Percentiles rank a stretch among this genome's conserved stretches.
Evolutionary conservation across 495 filamentous ascomycete species (phyloP).

Genomic region (Aspergillus cavernicola): DNA sequence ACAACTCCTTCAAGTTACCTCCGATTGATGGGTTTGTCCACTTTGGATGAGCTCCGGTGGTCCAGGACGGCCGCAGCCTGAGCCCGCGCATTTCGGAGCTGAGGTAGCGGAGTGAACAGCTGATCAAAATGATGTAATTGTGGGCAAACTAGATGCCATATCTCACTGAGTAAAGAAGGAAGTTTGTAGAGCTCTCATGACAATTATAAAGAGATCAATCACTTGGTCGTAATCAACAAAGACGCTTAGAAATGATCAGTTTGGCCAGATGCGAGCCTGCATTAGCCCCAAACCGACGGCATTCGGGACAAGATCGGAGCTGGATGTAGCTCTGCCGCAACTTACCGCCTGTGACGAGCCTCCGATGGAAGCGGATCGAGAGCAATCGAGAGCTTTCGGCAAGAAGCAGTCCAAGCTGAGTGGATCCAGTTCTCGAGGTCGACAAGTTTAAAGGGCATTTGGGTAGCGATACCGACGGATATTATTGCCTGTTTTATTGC

Average conservation of each 20-base stretch:
- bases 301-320: slow-evolving; percentile 20
- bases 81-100: slow-evolving; percentile 41
- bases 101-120: slow-evolving; percentile 21
- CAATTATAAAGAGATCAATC: slow-evolving; percentile 1
- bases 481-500: background rate
- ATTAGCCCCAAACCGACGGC: slow-evolving; percentile 9
- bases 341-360: slow-evolving; percentile 25
- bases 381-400: slow-evolving; percentile 39
- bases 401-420: background rate
- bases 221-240: background rate
- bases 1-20: slow-evolving; percentile 19
- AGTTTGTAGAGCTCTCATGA: slow-evolving; percentile 9
- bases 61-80: slow-evolving; percentile 36
- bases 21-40: slow-evolving; percentile 20
- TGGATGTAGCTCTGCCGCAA: slow-evolving; percentile 29
- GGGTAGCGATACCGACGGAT: background rate
- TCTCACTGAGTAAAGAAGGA: slow-evolving; percentile 19
- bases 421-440: background rate
- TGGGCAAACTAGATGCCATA: slow-evolving; percentile 33
- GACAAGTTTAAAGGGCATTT: background rate
- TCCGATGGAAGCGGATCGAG: slow-evolving; percentile 36
- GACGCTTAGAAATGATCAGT: slow-evolving; percentile 1
- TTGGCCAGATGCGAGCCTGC: slow-evolving; percentile 16
- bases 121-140: slow-evolving; percentile 25
- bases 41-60: slow-evolving; percentile 29